Evolutionary conservation across 1,139 yeast genomes (phyloP), one percentile per base, ranked within the genome.

Genomic region (Nakaseomyces bracarensis): DNA sequence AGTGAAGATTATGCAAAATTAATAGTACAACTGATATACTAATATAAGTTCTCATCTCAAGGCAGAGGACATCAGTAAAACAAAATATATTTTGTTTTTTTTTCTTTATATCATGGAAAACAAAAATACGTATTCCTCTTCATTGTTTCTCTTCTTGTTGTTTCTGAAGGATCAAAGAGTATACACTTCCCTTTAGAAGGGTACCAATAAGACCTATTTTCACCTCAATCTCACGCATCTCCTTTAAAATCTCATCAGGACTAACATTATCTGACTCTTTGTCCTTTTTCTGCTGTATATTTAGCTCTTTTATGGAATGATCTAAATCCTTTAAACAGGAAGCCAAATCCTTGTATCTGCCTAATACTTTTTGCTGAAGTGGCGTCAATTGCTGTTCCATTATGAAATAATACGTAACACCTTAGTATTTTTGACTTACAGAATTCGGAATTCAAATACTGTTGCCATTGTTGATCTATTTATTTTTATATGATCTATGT

Each of bases 161-260:
- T 33, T 61, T 53, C 61, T 70, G 77, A 49, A 67, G 57, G 49
- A 70, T 74, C 49, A 73, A 58, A 4, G 79, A 74, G 55, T 79
- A 80, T 1, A 80, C 85, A 13, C 86, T 81, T 6, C 82, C 79
- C 50, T 79, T 78, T 64, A 80, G 76, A 36, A 77, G 61, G 0
- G 85, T 80, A 42, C 81, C 77, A 3, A 80, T 77, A 45, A 79
- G 62, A 1, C 80, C 79, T n/a, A 80, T 66, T 49, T 78, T 77
- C 48, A 74, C 70, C 57, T 81, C 87, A 41, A 81, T 65, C 36
- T 69, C 73, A 34, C 84, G 64, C 51, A 80, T 51, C 39, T 56
- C 55, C 23, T 50, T 49, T 26, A 58, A 45, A 16, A 58, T 53
- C 22, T 55, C 54, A 26, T 60, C 63, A 3, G 63, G 57, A 4